Evolutionary conservation across 2,329 filamentous ascomycete species (phyloP).

Genomic region (Claviceps africana): DNA sequence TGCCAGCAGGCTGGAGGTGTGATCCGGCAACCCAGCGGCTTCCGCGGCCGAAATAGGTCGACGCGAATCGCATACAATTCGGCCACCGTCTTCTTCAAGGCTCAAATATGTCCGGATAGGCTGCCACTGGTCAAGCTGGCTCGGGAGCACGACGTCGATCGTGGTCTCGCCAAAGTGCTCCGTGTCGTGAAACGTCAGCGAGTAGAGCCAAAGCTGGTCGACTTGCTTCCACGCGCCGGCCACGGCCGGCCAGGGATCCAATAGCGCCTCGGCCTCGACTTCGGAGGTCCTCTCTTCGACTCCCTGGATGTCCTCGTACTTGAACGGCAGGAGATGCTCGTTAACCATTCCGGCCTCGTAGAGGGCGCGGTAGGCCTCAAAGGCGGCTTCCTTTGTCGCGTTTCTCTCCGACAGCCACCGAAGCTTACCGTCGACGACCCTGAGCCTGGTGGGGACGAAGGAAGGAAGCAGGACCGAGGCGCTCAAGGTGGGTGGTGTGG

Average conservation of each 20-base stretch:
- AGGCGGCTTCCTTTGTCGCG: slow-evolving; percentile 69
- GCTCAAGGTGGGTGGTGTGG: slow-evolving; percentile 20
- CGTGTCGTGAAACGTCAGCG: slow-evolving; percentile 20
- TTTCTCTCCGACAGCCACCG: slow-evolving; percentile 58
- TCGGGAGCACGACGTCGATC: slow-evolving; percentile 31
- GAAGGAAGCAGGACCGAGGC: slow-evolving; percentile 59
- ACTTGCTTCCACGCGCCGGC: slow-evolving; percentile 26
- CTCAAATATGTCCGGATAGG: slow-evolving; percentile 28
- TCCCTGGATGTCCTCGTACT: slow-evolving; percentile 24
- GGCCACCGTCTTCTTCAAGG: slow-evolving; percentile 18
- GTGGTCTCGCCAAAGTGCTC: slow-evolving; percentile 14
- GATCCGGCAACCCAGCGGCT: slow-evolving; percentile 18
- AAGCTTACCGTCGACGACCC: slow-evolving; percentile 11
- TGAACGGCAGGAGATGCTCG: slow-evolving; percentile 59
- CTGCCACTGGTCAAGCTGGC: slow-evolving; percentile 23
- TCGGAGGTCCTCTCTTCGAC: slow-evolving; percentile 24
- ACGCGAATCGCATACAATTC: slow-evolving; percentile 11
- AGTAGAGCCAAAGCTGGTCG: slow-evolving; percentile 12
- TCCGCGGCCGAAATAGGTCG: slow-evolving; percentile 10
- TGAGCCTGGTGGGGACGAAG: slow-evolving; percentile 40
- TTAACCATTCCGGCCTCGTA: slow-evolving; percentile 60
- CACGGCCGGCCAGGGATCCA: slow-evolving; percentile 33
- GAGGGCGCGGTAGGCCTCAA: slow-evolving; percentile 61
- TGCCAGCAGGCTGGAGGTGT: slow-evolving; percentile 31
- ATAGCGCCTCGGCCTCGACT: slow-evolving; percentile 21